Evolutionary conservation across 2,329 filamentous ascomycete species (phyloP).

Genomic region (Myriosclerotinia duriaeana): DNA sequence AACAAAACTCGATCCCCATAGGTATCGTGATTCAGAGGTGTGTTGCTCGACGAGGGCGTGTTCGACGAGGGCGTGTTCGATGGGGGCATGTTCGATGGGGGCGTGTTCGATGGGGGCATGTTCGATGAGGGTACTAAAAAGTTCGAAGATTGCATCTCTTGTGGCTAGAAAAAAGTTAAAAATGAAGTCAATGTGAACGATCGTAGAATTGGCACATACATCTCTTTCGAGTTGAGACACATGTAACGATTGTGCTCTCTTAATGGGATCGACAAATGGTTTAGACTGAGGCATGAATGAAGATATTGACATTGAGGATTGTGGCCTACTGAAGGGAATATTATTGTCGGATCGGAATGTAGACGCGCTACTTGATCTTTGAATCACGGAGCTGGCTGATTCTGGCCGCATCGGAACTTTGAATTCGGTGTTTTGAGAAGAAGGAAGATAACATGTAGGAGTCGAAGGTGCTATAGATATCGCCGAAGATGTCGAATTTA

Average conservation of each 20-base stretch:
- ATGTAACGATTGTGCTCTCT: conserved; percentile 24
- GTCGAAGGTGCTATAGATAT: not conserved
- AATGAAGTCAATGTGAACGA: not conserved
- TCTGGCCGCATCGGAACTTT: conserved; percentile 30
- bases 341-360: not conserved
- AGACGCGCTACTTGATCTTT: conserved; percentile 17
- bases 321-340: conserved; percentile 12
- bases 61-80: too few species aligned
- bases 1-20: not conserved
- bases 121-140: too few species aligned
- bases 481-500: not conserved
- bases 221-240: conserved; percentile 29
- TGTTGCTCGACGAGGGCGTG: not conserved
- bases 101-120: too few species aligned
- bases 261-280: conserved; percentile 7
- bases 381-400: conserved; percentile 21
- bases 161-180: not conserved
- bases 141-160: not conserved
- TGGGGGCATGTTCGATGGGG: not conserved
- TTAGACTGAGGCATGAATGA: conserved; percentile 22
- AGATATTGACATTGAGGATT: conserved; percentile 23
- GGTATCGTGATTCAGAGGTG: not conserved
- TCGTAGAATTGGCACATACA: conserved; percentile 23
- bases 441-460: not conserved
- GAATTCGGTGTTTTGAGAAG: conserved; percentile 26